phyloP scores from a whole-genome alignment of 73 alveolate species.

The Blepharisma japonicum region DNA sequence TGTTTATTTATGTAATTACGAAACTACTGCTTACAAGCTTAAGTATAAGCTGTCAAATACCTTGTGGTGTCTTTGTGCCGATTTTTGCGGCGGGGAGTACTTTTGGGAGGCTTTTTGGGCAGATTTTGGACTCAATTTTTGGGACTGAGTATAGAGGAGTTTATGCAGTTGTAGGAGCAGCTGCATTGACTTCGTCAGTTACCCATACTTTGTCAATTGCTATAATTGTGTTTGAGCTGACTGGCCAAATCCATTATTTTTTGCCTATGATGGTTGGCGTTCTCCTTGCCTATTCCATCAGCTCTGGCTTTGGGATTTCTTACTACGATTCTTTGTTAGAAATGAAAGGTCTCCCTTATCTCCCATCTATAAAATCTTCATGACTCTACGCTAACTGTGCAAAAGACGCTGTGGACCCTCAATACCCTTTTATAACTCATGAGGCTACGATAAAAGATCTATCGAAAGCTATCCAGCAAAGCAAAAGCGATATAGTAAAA shows the following conservation, averaged over 20 bases:
- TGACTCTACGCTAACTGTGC: slow-evolving; percentile 65
- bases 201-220: slow-evolving; percentile 88
- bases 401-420: slow-evolving; percentile 69
- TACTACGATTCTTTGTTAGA: slow-evolving; percentile 76
- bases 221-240: slow-evolving; percentile 88
- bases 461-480: slow-evolving; percentile 28
- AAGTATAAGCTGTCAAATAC: slow-evolving; percentile 76
- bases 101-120: slow-evolving; percentile 81
- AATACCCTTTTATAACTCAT: slow-evolving; percentile 26
- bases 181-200: slow-evolving; percentile 82
- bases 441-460: slow-evolving; percentile 41
- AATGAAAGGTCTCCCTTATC: slow-evolving; percentile 79
- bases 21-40: slow-evolving; percentile 59
- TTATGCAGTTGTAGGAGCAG: slow-evolving; percentile 85
- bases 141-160: slow-evolving; percentile 41
- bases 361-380: slow-evolving; percentile 73
- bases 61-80: slow-evolving; percentile 84
- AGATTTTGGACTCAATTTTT: slow-evolving; percentile 53
- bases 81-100: slow-evolving; percentile 78
- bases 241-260: slow-evolving; percentile 75
- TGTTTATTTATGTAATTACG: slow-evolving; percentile 36
- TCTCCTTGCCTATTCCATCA: slow-evolving; percentile 72
- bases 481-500: slow-evolving; percentile 25
- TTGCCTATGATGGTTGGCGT: slow-evolving; percentile 75
- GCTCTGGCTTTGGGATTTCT: slow-evolving; percentile 70